phyloP scores from a whole-genome alignment of 2,329 filamentous ascomycete genomes.

The Microcyclosporella mali region DNA sequence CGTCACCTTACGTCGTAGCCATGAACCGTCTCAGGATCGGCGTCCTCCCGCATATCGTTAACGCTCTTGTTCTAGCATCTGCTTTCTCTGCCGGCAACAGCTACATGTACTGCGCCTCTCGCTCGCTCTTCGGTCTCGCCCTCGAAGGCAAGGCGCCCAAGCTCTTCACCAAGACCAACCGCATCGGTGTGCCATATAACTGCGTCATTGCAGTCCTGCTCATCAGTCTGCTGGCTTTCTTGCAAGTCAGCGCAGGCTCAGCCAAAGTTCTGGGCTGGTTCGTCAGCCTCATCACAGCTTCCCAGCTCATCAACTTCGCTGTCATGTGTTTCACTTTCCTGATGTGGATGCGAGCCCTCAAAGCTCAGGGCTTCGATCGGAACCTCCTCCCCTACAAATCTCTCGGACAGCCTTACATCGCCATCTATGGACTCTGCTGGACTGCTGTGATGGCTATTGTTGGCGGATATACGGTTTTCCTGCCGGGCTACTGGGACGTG shows the following conservation, averaged over 20 bases:
- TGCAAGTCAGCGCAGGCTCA: slow-evolving; percentile 61
- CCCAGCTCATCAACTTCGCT: slow-evolving; percentile 65
- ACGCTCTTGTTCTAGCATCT: slow-evolving; percentile 57
- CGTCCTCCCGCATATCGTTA: slow-evolving; percentile 63
- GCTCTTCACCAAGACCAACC: slow-evolving; percentile 55
- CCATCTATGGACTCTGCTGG: slow-evolving; percentile 57
- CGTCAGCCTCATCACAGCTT: slow-evolving; percentile 64
- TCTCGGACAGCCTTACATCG: slow-evolving; percentile 61
- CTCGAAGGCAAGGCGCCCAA: slow-evolving; percentile 51
- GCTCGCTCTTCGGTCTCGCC: slow-evolving; percentile 61
- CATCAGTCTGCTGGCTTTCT: slow-evolving; percentile 64
- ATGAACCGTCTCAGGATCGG: slow-evolving; percentile 61
- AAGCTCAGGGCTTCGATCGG: slow-evolving; percentile 61
- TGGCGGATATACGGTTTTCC: slow-evolving; percentile 68
- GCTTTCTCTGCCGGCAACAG: slow-evolving; percentile 64
- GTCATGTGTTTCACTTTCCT: slow-evolving; percentile 65
- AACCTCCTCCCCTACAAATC: slow-evolving; percentile 61
- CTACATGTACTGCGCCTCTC: slow-evolving; percentile 60
- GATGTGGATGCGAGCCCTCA: slow-evolving; percentile 62
- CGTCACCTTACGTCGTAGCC: slow-evolving; percentile 57
- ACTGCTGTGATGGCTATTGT: slow-evolving; percentile 69
- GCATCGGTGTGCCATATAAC: slow-evolving; percentile 65
- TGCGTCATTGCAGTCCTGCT: slow-evolving; percentile 60
- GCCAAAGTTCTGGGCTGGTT: slow-evolving; percentile 67
- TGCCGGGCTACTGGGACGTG: slow-evolving; percentile 58